Conservation (phyloP, 2,329 filamentous ascomycete species). For the Ilyonectria destructans region DNA sequence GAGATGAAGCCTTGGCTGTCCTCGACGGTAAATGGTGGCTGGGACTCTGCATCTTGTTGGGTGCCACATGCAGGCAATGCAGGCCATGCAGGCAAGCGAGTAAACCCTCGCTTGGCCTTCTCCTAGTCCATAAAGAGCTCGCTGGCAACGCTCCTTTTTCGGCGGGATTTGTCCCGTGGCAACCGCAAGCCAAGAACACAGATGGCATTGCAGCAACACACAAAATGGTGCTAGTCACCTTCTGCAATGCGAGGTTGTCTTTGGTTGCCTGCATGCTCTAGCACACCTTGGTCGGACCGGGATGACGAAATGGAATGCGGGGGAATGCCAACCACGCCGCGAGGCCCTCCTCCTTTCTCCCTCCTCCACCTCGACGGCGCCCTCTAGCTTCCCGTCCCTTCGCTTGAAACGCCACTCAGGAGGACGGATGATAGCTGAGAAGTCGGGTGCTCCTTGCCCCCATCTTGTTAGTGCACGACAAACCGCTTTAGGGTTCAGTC, state of each 20-base stretch:
- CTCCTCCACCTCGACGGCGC: constrained; percentile 3
- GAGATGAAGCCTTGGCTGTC: not conserved
- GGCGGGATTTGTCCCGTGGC: constrained; percentile 10
- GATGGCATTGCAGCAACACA: not conserved
- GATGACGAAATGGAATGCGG: constrained; percentile 57
- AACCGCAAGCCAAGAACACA: not conserved
- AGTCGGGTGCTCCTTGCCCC: not conserved
- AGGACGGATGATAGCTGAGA: too few species aligned
- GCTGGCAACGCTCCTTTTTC: constrained; percentile 3
- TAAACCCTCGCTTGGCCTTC: not conserved
- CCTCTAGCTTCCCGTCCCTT: constrained; percentile 2
- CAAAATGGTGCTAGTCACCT: constrained; percentile 21
- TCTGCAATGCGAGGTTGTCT: constrained; percentile 37
- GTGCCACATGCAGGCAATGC: constrained; percentile 45
- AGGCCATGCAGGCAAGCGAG: constrained; percentile 61
- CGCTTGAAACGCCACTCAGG: constrained; percentile 7
- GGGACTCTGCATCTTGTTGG: constrained; percentile 12
- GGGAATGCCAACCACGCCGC: constrained; percentile 45
- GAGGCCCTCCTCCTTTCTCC: constrained; percentile 34
- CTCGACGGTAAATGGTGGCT: not conserved
- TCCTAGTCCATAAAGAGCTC: not conserved
- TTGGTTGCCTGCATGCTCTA: constrained; percentile 43
- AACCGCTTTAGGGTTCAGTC: not conserved
- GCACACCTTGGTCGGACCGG: constrained; percentile 46
- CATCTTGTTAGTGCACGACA: not conserved